phyloP scores from a whole-genome alignment of 306 rosid species.

The Glycine soja region DNA sequence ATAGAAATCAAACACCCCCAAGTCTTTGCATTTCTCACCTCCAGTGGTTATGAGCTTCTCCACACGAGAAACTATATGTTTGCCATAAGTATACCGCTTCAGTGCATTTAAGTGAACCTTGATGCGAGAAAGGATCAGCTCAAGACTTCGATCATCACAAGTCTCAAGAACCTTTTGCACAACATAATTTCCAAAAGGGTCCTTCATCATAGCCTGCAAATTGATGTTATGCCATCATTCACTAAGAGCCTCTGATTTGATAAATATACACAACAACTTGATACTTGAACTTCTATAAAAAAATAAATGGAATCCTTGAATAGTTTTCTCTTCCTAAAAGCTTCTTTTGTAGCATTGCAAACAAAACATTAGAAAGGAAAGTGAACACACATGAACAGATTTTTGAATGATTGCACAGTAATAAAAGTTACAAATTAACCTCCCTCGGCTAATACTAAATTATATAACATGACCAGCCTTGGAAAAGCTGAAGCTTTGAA shows the following conservation, averaged over 20 bases:
- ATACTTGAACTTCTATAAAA: constrained; percentile 14
- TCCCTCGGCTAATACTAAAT: constrained; percentile 18
- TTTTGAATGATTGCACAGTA: constrained; percentile 18
- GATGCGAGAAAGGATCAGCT: constrained; percentile 89
- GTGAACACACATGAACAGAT: neutral
- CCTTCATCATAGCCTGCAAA: constrained; percentile 97
- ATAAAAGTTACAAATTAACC: constrained; percentile 18
- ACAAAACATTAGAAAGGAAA: constrained; percentile 9
- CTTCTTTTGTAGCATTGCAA: neutral
- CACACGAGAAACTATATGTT: constrained; percentile 93
- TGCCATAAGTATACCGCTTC: constrained; percentile 91
- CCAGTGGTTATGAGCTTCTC: constrained; percentile 96
- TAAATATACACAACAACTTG: constrained; percentile 38
- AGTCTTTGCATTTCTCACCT: constrained; percentile 60
- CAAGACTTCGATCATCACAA: constrained; percentile 87
- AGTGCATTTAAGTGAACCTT: constrained; percentile 91
- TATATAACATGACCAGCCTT: neutral
- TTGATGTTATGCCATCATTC: constrained; percentile 39
- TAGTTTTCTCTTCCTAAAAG: neutral
- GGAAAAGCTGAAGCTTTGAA: constrained; percentile 7
- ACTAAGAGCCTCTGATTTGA: constrained; percentile 5
- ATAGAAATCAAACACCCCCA: neutral
- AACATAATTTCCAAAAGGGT: constrained; percentile 95
- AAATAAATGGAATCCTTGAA: neutral
- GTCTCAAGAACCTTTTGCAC: constrained; percentile 97